Percentiles rank a stretch among this genome's conserved stretches.
These are phyloP conservation scores for Leishmania aethiopica DNA, from an alignment of 208 protist genomes.

Conservation along the genomic window DNA sequence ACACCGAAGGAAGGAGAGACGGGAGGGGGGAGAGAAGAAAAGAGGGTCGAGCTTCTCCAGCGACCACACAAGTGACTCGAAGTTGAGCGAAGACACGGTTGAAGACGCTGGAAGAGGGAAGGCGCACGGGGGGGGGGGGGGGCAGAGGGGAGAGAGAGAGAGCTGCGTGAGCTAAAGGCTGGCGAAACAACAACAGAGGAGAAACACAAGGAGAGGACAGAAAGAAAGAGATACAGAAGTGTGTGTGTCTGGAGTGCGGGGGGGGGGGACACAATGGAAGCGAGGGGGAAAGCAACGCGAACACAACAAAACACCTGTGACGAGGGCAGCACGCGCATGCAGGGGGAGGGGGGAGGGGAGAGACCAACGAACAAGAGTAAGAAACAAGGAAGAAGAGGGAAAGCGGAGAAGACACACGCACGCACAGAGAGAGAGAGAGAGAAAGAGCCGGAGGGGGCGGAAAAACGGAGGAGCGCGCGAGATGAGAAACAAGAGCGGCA, in stretches of 20 bases:
- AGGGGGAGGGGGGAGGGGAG: background rate
- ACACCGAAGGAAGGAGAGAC: background rate
- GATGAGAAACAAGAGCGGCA: too few relatives aligned
- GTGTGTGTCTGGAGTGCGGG: background rate
- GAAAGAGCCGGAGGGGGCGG: too few relatives aligned
- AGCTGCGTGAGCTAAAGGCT: background rate
- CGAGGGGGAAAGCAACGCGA: background rate
- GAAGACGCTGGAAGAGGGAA: background rate
- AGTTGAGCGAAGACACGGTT: background rate
- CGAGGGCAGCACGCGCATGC: background rate
- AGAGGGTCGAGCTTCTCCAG: background rate
- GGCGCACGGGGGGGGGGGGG: background rate
- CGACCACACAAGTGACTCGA: background rate
- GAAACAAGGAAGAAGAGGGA: background rate
- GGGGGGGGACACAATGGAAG: background rate
- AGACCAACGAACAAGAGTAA: conserved; percentile 2
- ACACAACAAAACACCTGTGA: background rate
- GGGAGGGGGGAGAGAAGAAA: background rate
- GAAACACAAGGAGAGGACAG: background rate
- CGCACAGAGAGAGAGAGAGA: too few relatives aligned
- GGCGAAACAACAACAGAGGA: background rate
- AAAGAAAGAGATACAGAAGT: background rate
- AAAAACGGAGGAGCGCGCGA: too few relatives aligned
- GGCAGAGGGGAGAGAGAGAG: background rate
- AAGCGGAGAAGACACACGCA: background rate